Conservation (phyloP, 2,329 filamentous ascomycete genomes). For the Hypomyces perniciosus region DNA sequence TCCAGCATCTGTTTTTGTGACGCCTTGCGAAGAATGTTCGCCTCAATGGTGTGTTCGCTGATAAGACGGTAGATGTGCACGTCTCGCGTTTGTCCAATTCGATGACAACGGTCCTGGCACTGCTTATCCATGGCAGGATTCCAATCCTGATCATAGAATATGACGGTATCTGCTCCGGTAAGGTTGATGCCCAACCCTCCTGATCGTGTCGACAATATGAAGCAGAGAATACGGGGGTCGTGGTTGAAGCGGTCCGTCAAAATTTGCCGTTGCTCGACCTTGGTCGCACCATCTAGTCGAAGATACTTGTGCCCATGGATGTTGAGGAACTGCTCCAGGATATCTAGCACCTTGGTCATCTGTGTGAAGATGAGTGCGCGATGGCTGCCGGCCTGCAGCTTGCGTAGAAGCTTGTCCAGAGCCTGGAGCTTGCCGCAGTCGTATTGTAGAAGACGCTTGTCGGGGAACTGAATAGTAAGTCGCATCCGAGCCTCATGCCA, state of each 20-base stretch:
- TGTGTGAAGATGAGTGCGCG: constrained; percentile 97
- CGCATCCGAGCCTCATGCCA: constrained; percentile 93
- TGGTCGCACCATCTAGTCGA: constrained; percentile 91
- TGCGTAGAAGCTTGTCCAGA: constrained; percentile 77
- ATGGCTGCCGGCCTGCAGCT: constrained; percentile 82
- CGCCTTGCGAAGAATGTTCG: constrained; percentile 92
- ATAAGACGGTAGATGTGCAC: constrained; percentile 96
- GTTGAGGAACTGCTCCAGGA: constrained; percentile 94
- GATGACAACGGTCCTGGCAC: constrained; percentile 94
- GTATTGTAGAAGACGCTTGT: constrained; percentile 92
- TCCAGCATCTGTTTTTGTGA: constrained; percentile 98
- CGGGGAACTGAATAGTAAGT: constrained; percentile 91
- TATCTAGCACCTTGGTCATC: constrained; percentile 98
- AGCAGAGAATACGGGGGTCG: constrained; percentile 84
- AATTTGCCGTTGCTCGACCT: constrained; percentile 91
- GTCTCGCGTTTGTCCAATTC: constrained; percentile 94
- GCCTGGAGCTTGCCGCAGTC: constrained; percentile 95
- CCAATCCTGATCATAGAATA: constrained; percentile 99
- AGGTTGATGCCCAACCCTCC: constrained; percentile 94
- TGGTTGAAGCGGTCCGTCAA: constrained; percentile 96
- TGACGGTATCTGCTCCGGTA: constrained; percentile 93
- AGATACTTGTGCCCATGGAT: constrained; percentile 97
- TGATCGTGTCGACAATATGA: constrained; percentile 91
- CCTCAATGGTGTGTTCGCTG: constrained; percentile 92
- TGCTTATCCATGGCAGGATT: constrained; percentile 99